Percentiles rank a stretch among this genome's conserved stretches.
These are phyloP conservation scores for Onygenales sp. DNA, from an alignment of 2,329 filamentous ascomycete species.

Conservation along the genomic window DNA sequence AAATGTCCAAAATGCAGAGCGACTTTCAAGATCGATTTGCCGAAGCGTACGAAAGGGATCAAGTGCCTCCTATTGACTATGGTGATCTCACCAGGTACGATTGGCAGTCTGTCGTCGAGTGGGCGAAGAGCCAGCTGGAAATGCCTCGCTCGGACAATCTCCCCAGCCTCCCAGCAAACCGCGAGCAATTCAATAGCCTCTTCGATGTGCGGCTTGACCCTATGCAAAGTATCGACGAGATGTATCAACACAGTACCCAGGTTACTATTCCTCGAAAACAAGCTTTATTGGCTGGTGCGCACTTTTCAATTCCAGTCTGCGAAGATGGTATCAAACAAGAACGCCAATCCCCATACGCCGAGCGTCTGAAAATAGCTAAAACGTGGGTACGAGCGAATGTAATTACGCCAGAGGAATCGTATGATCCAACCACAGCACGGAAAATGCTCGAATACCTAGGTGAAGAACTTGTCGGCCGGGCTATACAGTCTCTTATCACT, in stretches of 20 bases:
- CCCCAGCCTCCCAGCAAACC: constrained; percentile 35
- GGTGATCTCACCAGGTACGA: constrained; percentile 34
- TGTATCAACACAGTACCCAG: constrained; percentile 23
- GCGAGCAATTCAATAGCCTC: constrained; percentile 30
- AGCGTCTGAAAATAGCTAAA: constrained; percentile 30
- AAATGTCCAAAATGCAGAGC: constrained; percentile 35
- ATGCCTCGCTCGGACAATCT: constrained; percentile 23
- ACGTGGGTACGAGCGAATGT: constrained; percentile 41
- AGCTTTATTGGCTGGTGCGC: constrained; percentile 21
- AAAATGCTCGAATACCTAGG: constrained; percentile 23
- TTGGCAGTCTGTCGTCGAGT: constrained; percentile 38
- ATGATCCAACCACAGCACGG: constrained; percentile 28
- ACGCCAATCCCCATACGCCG: constrained; percentile 9
- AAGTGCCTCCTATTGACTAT: constrained; percentile 37
- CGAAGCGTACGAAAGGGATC: constrained; percentile 33
- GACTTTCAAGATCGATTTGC: constrained; percentile 39
- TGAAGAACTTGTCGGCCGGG: constrained; percentile 27
- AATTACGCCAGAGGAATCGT: constrained; percentile 33
- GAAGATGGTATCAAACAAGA: constrained; percentile 3
- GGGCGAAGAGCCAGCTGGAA: constrained; percentile 35
- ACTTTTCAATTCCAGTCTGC: constrained; percentile 25
- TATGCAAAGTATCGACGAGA: constrained; percentile 21
- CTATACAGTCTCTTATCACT: constrained; percentile 30
- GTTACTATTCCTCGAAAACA: constrained; percentile 27
- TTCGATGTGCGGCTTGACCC: constrained; percentile 33